Evolutionary conservation across 352 stramenopile genomes (phyloP).

Genomic region (Globisporangium radiosum): DNA sequence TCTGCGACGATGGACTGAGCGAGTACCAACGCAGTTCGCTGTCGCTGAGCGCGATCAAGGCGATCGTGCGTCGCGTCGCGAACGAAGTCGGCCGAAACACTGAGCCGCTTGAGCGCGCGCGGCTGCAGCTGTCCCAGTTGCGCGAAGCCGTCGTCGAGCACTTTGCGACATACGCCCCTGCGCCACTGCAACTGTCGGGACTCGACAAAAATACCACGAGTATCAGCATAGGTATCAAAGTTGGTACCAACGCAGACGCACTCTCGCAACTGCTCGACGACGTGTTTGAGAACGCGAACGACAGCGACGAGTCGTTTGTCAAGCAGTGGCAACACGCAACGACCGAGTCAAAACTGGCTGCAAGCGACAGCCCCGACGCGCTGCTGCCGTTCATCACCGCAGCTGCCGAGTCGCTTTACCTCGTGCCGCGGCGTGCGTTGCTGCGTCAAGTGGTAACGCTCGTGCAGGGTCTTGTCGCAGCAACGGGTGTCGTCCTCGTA

Average conservation of each 20-base stretch:
- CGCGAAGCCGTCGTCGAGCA: conserved; percentile 7
- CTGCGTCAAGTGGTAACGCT: conserved; percentile 13
- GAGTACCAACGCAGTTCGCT: too few relatives aligned
- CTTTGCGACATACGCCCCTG: background rate
- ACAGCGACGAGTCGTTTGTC: conserved; percentile 19
- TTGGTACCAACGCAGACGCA: background rate
- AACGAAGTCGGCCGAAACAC: conserved; percentile 2
- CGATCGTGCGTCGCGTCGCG: conserved; percentile 4
- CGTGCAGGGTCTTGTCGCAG: background rate
- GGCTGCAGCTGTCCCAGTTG: conserved; percentile 11
- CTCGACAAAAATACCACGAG: too few relatives aligned
- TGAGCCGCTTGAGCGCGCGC: conserved; percentile 12
- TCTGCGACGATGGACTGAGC: background rate
- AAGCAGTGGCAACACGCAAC: conserved; percentile 14
- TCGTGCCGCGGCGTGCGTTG: conserved; percentile 21
- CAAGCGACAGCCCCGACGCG: background rate
- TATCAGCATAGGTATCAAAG: too few relatives aligned
- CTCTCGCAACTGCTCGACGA: background rate
- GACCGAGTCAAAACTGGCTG: background rate
- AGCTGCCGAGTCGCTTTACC: conserved; percentile 1
- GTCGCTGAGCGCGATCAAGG: conserved; percentile 4
- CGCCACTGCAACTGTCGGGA: background rate
- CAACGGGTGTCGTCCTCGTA: conserved; percentile 19
- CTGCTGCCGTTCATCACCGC: background rate
- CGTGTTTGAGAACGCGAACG: conserved; percentile 8